phyloP scores from a whole-genome alignment of 1,139 yeast genomes.

The Pichia sp. region DNA sequence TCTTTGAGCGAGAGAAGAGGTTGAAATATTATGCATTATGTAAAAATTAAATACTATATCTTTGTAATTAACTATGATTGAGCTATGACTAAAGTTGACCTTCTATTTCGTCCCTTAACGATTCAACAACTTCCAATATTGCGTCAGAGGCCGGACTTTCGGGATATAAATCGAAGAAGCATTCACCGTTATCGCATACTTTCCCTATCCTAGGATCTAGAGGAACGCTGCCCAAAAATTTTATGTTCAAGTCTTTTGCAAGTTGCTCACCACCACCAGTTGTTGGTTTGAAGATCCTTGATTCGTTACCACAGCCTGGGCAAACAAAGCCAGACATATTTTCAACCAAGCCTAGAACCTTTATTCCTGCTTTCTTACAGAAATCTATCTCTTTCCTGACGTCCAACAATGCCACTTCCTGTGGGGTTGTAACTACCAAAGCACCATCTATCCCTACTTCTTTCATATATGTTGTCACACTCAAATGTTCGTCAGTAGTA shows the following conservation, averaged over 20 bases:
- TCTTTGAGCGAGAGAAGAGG: not conserved
- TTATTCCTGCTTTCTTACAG: conserved; percentile 85
- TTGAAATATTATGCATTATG: not conserved
- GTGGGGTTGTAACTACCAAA: conserved; percentile 92
- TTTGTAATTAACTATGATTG: not conserved
- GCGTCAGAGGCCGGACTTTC: conserved; percentile 94
- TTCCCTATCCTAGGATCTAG: conserved; percentile 91
- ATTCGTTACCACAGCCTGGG: conserved; percentile 87
- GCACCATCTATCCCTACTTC: conserved; percentile 96
- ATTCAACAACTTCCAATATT: conserved; percentile 76
- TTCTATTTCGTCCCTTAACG: conserved; percentile 39
- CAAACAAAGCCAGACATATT: conserved; percentile 99
- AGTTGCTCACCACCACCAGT: conserved; percentile 93
- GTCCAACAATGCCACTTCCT: conserved; percentile 91
- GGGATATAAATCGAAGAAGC: conserved; percentile 76
- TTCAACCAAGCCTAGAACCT: conserved; percentile 84
- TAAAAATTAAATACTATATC: not conserved
- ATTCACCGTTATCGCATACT: conserved; percentile 84
- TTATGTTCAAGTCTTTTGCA: conserved; percentile 71
- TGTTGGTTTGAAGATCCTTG: conserved; percentile 87
- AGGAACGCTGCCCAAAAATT: conserved; percentile 88
- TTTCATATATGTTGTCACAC: conserved; percentile 81
- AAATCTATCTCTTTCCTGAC: conserved; percentile 95
- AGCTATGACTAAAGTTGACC: conserved; percentile 3
- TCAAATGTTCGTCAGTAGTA: conserved; percentile 93